These are phyloP conservation scores for Inonotus hispidus DNA, from an alignment of 1,284 basidiomycete species.

Conservation along the genomic window DNA sequence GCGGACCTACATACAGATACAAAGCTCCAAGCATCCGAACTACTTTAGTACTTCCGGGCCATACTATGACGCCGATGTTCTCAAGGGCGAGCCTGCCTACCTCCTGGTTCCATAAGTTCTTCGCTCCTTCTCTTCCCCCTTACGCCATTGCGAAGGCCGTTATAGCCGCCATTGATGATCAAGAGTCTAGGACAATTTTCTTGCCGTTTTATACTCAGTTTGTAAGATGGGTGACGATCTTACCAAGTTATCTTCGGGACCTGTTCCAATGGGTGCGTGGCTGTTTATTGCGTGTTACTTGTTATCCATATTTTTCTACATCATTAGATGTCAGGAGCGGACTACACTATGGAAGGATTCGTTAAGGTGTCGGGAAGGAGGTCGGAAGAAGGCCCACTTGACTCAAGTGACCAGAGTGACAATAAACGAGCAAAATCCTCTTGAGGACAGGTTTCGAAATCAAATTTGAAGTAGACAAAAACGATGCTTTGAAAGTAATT, in stretches of 20 bases:
- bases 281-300: constrained; percentile 18
- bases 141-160: constrained; percentile 75
- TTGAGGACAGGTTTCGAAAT: neutral
- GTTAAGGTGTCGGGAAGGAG: constrained; percentile 42
- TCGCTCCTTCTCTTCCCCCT: constrained; percentile 70
- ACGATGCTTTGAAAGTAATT: too few relatives aligned
- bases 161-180: constrained; percentile 71
- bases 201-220: constrained; percentile 72
- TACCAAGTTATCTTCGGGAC: constrained; percentile 71
- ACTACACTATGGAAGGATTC: constrained; percentile 42
- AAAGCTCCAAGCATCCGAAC: constrained; percentile 70
- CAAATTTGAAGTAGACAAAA: neutral
- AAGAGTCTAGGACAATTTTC: constrained; percentile 64
- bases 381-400: constrained; percentile 33
- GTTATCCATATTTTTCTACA: constrained; percentile 10
- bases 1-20: constrained; percentile 45
- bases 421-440: neutral
- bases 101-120: constrained; percentile 56
- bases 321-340: constrained; percentile 40
- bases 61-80: constrained; percentile 74
- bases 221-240: constrained; percentile 44
- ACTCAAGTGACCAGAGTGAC: neutral
- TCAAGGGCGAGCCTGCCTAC: constrained; percentile 48
- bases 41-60: constrained; percentile 74
- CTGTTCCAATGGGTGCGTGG: constrained; percentile 61